These are phyloP conservation scores for Helotiales sp. DNA, from an alignment of 2,329 filamentous ascomycete species.

Conservation along the genomic window DNA sequence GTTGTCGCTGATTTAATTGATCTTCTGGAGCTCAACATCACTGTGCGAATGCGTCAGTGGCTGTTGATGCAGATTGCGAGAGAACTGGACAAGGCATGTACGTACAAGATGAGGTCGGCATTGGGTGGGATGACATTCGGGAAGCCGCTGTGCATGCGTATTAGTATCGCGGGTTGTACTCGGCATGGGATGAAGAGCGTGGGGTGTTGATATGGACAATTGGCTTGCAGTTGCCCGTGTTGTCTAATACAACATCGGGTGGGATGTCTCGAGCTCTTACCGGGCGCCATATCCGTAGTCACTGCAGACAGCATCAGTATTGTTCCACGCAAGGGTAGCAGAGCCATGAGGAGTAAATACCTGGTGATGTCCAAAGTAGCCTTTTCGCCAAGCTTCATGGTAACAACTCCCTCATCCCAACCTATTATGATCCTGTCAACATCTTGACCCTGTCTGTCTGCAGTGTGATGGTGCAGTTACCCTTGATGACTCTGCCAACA, in stretches of 20 bases:
- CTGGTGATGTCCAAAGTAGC: conserved; percentile 78
- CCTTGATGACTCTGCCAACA: conserved; percentile 80
- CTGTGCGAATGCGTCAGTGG: conserved; percentile 40
- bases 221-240: conserved; percentile 1
- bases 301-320: conserved; percentile 39
- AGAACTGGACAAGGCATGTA: conserved; percentile 29
- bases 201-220: not conserved
- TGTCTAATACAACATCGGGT: not conserved
- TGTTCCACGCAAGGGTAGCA: not conserved
- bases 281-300: conserved; percentile 65
- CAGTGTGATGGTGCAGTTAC: conserved; percentile 47
- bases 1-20: conserved; percentile 44
- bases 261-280: conserved; percentile 42
- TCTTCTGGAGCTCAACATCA: conserved; percentile 67
- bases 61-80: not conserved
- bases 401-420: conserved; percentile 81
- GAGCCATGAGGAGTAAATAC: conserved; percentile 48
- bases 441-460: conserved; percentile 5
- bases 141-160: conserved; percentile 62
- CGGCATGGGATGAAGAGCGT: not conserved
- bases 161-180: conserved; percentile 6
- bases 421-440: conserved; percentile 46
- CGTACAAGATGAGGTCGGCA: conserved; percentile 82
- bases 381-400: conserved; percentile 91
- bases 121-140: conserved; percentile 74